phyloP scores from a whole-genome alignment of 2,329 filamentous ascomycete species.

The Ophiocordyceps australis region DNA sequence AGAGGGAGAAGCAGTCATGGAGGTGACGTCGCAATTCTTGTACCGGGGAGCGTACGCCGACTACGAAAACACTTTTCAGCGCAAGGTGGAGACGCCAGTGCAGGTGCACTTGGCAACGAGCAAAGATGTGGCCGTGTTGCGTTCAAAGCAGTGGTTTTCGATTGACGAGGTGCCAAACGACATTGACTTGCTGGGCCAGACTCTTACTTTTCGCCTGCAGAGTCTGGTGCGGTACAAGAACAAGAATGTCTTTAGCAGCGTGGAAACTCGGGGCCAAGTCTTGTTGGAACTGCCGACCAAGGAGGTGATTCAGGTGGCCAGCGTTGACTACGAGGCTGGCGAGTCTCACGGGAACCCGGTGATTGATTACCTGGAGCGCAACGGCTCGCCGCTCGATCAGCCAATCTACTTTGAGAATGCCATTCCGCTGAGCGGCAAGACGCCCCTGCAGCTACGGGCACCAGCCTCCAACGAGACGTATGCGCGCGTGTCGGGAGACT shows the following conservation, averaged over 20 bases:
- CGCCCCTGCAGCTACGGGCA: constrained; percentile 71
- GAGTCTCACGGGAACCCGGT: constrained; percentile 91
- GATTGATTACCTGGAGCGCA: constrained; percentile 83
- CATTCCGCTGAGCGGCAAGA: constrained; percentile 87
- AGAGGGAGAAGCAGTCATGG: constrained; percentile 76
- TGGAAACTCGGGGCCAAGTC: constrained; percentile 84
- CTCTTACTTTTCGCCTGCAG: constrained; percentile 87
- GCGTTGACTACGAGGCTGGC: constrained; percentile 86
- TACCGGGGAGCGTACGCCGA: constrained; percentile 89
- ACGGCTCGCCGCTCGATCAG: constrained; percentile 86
- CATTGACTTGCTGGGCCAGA: constrained; percentile 79
- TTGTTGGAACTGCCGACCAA: constrained; percentile 89
- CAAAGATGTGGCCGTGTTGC: constrained; percentile 85
- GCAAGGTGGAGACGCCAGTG: constrained; percentile 89
- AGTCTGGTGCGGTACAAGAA: constrained; percentile 90
- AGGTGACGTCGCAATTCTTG: constrained; percentile 94
- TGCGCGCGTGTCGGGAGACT: constrained; percentile 91
- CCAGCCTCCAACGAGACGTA: constrained; percentile 97
- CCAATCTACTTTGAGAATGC: constrained; percentile 94
- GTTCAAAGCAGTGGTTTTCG: constrained; percentile 96
- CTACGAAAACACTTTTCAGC: constrained; percentile 96
- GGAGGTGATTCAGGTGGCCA: constrained; percentile 94
- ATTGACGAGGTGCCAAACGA: constrained; percentile 53
- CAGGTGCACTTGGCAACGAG: constrained; percentile 73
- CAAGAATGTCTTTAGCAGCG: constrained; percentile 74